phyloP scores from a whole-genome alignment of 495 filamentous ascomycete genomes.

The Trichoderma parareesei region DNA sequence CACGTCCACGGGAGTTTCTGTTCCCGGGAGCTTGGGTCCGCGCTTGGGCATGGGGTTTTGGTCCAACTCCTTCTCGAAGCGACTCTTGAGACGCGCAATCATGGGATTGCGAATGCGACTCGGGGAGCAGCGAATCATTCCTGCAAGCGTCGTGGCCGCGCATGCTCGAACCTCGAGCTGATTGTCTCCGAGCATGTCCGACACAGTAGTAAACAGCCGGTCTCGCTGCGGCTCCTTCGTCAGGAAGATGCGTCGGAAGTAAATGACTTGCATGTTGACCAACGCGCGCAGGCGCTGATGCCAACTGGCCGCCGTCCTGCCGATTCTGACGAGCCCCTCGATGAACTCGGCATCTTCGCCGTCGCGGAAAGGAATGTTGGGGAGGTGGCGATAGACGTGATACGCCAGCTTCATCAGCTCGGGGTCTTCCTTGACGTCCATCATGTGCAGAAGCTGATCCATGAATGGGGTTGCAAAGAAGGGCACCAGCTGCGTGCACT shows the following conservation, averaged over 20 bases:
- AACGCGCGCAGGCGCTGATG: constrained; percentile 94
- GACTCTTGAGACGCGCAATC: constrained; percentile 62
- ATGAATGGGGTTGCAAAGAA: constrained; percentile 90
- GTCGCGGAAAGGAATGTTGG: constrained; percentile 86
- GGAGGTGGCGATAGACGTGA: constrained; percentile 92
- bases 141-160: constrained; percentile 81
- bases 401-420: constrained; percentile 93
- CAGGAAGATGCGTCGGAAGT: constrained; percentile 95
- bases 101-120: constrained; percentile 65
- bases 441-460: constrained; percentile 93
- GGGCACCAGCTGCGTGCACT: constrained; percentile 82
- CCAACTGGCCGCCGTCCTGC: constrained; percentile 80
- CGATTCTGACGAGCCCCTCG: constrained; percentile 77
- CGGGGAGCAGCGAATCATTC: constrained; percentile 98
- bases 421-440: constrained; percentile 98
- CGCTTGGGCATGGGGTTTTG: constrained; percentile 83
- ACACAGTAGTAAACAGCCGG: constrained; percentile 78
- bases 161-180: constrained; percentile 95
- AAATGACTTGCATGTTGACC: constrained; percentile 98
- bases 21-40: constrained; percentile 41
- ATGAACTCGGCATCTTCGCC: constrained; percentile 82
- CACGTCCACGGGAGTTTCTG: constrained; percentile 73
- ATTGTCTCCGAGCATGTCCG: constrained; percentile 83
- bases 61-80: constrained; percentile 67
- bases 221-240: constrained; percentile 68